Conservation (phyloP, 2,329 filamentous ascomycete species). For the Trichoderma koningii region DNA sequence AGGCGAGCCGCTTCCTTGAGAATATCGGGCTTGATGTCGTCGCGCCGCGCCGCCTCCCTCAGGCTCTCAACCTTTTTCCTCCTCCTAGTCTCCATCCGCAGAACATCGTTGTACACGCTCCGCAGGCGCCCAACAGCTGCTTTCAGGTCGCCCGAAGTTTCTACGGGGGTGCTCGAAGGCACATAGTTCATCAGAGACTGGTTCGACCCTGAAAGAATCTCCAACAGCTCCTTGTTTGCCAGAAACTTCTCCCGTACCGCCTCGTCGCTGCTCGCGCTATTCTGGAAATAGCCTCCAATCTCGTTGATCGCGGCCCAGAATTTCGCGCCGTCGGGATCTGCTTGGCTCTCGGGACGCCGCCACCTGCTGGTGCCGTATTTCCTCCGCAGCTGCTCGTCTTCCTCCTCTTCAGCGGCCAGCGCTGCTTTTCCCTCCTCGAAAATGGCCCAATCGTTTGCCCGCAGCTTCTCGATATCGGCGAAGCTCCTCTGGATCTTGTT, state of each 20-base stretch:
- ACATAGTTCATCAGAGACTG: slow-evolving; percentile 84
- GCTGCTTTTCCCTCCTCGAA: slow-evolving; percentile 84
- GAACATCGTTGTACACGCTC: slow-evolving; percentile 80
- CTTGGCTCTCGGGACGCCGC: slow-evolving; percentile 68
- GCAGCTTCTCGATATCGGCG: slow-evolving; percentile 87
- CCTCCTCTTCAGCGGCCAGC: slow-evolving; percentile 75
- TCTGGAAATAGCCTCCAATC: slow-evolving; percentile 83
- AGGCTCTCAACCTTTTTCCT: slow-evolving; percentile 77
- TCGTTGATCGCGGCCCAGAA: slow-evolving; percentile 75
- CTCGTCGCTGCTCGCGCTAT: slow-evolving; percentile 56
- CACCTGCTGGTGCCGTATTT: slow-evolving; percentile 89
- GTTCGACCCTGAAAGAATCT: slow-evolving; percentile 76
- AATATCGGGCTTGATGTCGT: slow-evolving; percentile 87
- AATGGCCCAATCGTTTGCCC: slow-evolving; percentile 71
- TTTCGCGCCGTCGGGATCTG: slow-evolving; percentile 66
- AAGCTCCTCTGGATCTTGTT: slow-evolving; percentile 76
- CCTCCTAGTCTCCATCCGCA: slow-evolving; percentile 77
- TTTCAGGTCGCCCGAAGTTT: slow-evolving; percentile 79
- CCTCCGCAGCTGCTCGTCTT: slow-evolving; percentile 73
- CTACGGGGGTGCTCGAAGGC: slow-evolving; percentile 77
- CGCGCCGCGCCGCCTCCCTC: slow-evolving; percentile 75
- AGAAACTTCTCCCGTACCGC: slow-evolving; percentile 76
- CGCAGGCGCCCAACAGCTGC: slow-evolving; percentile 75
- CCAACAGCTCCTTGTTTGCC: slow-evolving; percentile 72
- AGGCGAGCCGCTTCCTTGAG: slow-evolving; percentile 80